phyloP scores from a whole-genome alignment of 441 rosid species.

The Mallotus repandus region DNA sequence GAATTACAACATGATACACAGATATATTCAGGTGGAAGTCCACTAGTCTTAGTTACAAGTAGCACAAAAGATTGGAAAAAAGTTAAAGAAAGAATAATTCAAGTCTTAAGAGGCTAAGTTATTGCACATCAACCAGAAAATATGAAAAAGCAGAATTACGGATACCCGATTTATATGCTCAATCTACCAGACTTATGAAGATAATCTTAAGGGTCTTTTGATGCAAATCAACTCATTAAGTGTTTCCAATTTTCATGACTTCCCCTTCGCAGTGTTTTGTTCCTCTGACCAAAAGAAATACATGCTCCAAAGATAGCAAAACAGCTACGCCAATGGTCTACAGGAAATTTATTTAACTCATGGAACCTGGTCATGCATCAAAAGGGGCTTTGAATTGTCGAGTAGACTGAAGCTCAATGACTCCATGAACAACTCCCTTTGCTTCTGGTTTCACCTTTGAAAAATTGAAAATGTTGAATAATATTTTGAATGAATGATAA shows the following conservation, averaged over 20 bases:
- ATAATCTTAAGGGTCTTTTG: too few species aligned
- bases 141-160: too few species aligned
- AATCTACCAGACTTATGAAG: too few species aligned
- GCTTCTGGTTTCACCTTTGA: constrained; percentile 24
- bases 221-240: background rate
- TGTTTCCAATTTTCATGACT: constrained; percentile 17
- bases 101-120: too few species aligned
- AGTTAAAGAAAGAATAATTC: too few species aligned
- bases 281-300: constrained; percentile 7
- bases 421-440: constrained; percentile 11
- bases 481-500: background rate
- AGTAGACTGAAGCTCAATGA: constrained; percentile 10
- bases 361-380: constrained; percentile 21
- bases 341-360: constrained; percentile 11
- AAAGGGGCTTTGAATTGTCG: constrained; percentile 14
- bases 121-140: too few species aligned
- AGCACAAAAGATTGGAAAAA: too few species aligned
- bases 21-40: too few species aligned
- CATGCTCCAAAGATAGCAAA: constrained; percentile 1
- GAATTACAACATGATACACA: too few species aligned
- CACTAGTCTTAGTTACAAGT: too few species aligned
- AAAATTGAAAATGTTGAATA: background rate
- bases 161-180: too few species aligned
- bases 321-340: constrained; percentile 10
- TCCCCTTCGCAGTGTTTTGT: background rate